Evolutionary conservation across 768 basidiomycete genomes (phyloP), one percentile per base, ranked within the genome.

Genomic region (Brasilioporus rufonigricans): DNA sequence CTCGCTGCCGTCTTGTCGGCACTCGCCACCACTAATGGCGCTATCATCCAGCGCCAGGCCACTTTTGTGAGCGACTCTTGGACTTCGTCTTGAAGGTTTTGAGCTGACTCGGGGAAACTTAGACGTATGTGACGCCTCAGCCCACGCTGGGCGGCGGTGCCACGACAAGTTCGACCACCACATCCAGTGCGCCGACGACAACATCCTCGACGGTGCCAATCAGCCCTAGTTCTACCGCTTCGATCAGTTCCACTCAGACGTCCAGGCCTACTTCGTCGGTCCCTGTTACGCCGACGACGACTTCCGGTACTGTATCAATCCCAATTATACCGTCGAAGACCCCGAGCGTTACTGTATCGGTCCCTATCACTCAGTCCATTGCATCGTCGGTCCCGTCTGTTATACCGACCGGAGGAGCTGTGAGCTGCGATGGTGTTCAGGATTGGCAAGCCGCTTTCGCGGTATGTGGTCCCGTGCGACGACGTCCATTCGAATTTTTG

Each of bases 401-500:
- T n/a, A n/a, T n/a, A n/a, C n/a, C n/a, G n/a, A 44, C 44, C 4
- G 7, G 12, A 11, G 51, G 45, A 4, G 21, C 38, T 4, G 55
- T 5, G 0, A 61, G 50, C 9, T 67, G 65, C 12, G 46, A 59
- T 11, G 52, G 56, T 4, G 19, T 56, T 2, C 65, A 70, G 19
- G 35, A 47, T n/a, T 71, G 68, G 65, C 70, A 61, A 29, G 27
- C 47, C 8, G 46, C 49, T 3, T 46, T 65, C 0, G 70, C 70
- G 8, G 70, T 69, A 16, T 1, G 63, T 47, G 4, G 0, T 27
- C 0, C 18, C 1, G 9, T 1, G 0, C 5, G 0, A 16, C 21
- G 16, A 44, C 8, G 26, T 27, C 16, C 4, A 19, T 4, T 45
- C 18, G 5, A 6, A 14, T 6, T 16, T 4, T 9, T n/a, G n/a